A percentile compares a stretch with the other conserved stretches of the same genome.
Evolutionary conservation across 805 yeast genomes (phyloP).

Genomic region (Wickerhamiella spandovensis): DNA sequence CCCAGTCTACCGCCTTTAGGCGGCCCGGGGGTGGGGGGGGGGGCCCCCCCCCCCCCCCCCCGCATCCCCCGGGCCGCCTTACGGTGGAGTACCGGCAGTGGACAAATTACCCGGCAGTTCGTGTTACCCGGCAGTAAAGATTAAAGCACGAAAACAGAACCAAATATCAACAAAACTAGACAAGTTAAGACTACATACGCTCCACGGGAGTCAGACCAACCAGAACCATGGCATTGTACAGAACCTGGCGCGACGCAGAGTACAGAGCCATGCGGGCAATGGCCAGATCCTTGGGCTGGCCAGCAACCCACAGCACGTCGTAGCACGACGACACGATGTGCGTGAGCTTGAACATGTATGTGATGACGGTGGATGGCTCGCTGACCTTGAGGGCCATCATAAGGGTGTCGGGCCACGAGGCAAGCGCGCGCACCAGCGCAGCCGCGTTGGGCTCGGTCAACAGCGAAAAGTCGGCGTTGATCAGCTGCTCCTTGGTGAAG

Average conservation of each 20-base stretch:
- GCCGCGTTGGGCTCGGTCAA: constrained; percentile 60
- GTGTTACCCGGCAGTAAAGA: neutral
- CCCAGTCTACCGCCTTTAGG: too few relatives aligned
- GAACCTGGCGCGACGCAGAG: constrained; percentile 76
- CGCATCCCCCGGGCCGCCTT: too few relatives aligned
- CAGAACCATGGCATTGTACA: constrained; percentile 77
- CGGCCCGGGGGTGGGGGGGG: too few relatives aligned
- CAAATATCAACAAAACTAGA: neutral
- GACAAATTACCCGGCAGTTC: neutral
- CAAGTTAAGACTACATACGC: constrained; percentile 67
- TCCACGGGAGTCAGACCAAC: constrained; percentile 96
- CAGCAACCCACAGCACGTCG: constrained; percentile 92
- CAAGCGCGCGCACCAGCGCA: constrained; percentile 58
- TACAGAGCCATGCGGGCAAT: constrained; percentile 85
- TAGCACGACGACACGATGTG: constrained; percentile 95
- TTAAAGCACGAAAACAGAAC: too few relatives aligned
- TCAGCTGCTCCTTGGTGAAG: constrained; percentile 19
- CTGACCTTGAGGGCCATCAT: constrained; percentile 68
- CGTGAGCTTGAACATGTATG: constrained; percentile 80
- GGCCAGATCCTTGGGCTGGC: constrained; percentile 79
- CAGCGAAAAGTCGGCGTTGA: constrained; percentile 42
- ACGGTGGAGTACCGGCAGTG: too few relatives aligned
- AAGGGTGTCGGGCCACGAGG: constrained; percentile 84
- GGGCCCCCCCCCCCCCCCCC: too few relatives aligned
- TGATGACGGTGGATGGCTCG: constrained; percentile 90